These are phyloP conservation scores for Clavariopsis aquatica DNA, from an alignment of 495 filamentous ascomycete species.

Conservation along the genomic window DNA sequence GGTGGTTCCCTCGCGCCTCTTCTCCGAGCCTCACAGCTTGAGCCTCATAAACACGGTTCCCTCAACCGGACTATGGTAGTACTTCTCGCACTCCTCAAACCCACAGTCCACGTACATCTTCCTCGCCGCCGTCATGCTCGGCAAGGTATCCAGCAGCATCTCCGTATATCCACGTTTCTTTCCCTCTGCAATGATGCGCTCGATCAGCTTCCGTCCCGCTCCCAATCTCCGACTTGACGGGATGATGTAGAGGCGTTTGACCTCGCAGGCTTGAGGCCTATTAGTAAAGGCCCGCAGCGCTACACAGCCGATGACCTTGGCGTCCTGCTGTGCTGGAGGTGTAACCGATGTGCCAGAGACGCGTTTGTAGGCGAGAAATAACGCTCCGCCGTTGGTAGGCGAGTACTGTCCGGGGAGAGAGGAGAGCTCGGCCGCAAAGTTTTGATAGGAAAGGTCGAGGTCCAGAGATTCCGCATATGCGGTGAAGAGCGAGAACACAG, in stretches of 20 bases:
- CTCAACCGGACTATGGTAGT: conserved; percentile 59
- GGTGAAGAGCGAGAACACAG: conserved; percentile 50
- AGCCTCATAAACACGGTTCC: conserved; percentile 48
- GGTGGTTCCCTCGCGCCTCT: not conserved
- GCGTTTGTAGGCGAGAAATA: conserved; percentile 49
- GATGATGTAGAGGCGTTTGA: conserved; percentile 60
- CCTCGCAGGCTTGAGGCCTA: conserved; percentile 53
- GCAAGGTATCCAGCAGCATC: conserved; percentile 60
- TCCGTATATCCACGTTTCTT: conserved; percentile 53
- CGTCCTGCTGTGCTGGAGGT: conserved; percentile 16
- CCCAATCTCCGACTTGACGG: conserved; percentile 52
- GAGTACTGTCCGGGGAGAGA: conserved; percentile 59
- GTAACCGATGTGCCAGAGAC: not conserved
- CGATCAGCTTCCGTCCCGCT: conserved; percentile 52
- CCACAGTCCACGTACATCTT: conserved; percentile 54
- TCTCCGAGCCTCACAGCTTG: not conserved
- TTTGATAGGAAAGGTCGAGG: conserved; percentile 61
- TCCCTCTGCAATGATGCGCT: conserved; percentile 51
- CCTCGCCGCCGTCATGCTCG: conserved; percentile 56
- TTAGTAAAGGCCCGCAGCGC: conserved; percentile 46
- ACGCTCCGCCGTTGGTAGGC: conserved; percentile 46
- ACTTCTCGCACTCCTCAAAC: conserved; percentile 56
- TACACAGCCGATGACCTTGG: conserved; percentile 54
- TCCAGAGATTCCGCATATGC: conserved; percentile 55
- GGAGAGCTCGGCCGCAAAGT: conserved; percentile 55